These are phyloP conservation scores for Lipomyces mesembrius DNA, from an alignment of 805 yeast genomes.

Conservation along the genomic window DNA sequence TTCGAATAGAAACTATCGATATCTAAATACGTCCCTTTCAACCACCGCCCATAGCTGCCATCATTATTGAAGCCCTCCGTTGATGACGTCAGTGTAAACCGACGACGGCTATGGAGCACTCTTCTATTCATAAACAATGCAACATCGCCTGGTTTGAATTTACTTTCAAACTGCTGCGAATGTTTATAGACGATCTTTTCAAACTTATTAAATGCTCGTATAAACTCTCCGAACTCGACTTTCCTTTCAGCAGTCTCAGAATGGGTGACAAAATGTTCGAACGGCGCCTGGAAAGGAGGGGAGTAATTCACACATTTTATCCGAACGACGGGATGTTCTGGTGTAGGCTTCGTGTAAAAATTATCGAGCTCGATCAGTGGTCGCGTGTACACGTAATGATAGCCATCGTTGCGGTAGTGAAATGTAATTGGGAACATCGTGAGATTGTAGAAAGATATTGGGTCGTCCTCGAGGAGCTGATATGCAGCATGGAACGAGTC, in stretches of 20 bases:
- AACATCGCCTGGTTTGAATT: constrained; percentile 62
- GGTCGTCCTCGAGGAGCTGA: constrained; percentile 59
- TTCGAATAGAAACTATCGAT: constrained; percentile 71
- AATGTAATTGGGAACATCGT: constrained; percentile 67
- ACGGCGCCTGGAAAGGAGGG: constrained; percentile 84
- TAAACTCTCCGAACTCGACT: constrained; percentile 51
- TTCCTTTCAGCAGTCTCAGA: constrained; percentile 48
- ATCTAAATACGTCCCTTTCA: constrained; percentile 77
- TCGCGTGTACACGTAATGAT: constrained; percentile 63
- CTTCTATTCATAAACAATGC: constrained; percentile 74
- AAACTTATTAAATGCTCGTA: constrained; percentile 59
- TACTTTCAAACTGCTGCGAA: constrained; percentile 58
- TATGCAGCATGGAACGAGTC: constrained; percentile 72
- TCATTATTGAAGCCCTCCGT: background rate
- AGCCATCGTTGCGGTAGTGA: constrained; percentile 66
- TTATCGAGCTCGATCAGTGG: constrained; percentile 66
- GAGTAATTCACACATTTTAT: constrained; percentile 71
- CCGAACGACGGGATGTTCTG: constrained; percentile 38
- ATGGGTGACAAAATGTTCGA: constrained; percentile 49
- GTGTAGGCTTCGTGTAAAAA: constrained; percentile 36
- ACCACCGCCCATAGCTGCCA: constrained; percentile 58
- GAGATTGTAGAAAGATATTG: constrained; percentile 66
- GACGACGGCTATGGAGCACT: constrained; percentile 66
- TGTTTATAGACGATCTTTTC: constrained; percentile 61
- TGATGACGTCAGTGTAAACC: constrained; percentile 41